A percentile compares a stretch with the other conserved stretches of the same genome.
These are phyloP conservation scores for Bothia castanella DNA, from an alignment of 1,284 basidiomycete genomes.

Conservation along the genomic window DNA sequence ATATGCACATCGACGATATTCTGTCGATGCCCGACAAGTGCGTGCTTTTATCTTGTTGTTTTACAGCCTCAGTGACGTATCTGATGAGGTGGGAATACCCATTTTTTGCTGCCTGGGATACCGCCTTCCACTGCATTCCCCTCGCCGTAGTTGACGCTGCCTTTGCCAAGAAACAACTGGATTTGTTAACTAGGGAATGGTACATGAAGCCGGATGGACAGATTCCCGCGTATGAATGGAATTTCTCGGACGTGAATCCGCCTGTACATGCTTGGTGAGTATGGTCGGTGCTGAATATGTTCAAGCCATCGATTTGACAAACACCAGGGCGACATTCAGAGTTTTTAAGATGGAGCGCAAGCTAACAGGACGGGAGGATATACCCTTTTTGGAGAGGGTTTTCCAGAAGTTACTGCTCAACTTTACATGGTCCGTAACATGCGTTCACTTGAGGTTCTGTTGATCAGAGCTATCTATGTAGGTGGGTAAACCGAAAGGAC, in stretches of 20 bases:
- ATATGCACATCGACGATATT: conserved; percentile 93
- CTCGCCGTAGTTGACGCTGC: conserved; percentile 92
- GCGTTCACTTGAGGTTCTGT: background rate
- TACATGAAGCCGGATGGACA: conserved; percentile 99
- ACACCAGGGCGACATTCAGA: conserved; percentile 84
- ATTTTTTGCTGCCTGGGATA: conserved; percentile 94
- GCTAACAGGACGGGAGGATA: conserved; percentile 85
- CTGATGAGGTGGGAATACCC: conserved; percentile 87
- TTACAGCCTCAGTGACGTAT: conserved; percentile 2
- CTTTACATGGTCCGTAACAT: conserved; percentile 78
- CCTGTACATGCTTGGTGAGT: conserved; percentile 92
- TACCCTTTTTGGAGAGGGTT: conserved; percentile 92
- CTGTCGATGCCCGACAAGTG: conserved; percentile 98
- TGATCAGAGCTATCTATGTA: conserved; percentile 28
- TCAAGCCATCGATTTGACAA: background rate
- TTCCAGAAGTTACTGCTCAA: conserved; percentile 97
- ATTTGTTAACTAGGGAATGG: conserved; percentile 96
- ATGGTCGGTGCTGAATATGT: background rate
- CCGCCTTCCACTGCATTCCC: conserved; percentile 97
- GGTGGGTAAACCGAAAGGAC: conserved; percentile 99
- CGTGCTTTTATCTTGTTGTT: conserved; percentile 18
- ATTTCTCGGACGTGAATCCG: conserved; percentile 95
- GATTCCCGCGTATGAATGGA: conserved; percentile 99
- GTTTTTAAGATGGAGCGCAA: conserved; percentile 99
- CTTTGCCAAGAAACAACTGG: conserved; percentile 97